A percentile compares a stretch with the other conserved stretches of the same genome.
phyloP scores from a whole-genome alignment of 148 eudicot species.

The Rhododendron ferrugineum region DNA sequence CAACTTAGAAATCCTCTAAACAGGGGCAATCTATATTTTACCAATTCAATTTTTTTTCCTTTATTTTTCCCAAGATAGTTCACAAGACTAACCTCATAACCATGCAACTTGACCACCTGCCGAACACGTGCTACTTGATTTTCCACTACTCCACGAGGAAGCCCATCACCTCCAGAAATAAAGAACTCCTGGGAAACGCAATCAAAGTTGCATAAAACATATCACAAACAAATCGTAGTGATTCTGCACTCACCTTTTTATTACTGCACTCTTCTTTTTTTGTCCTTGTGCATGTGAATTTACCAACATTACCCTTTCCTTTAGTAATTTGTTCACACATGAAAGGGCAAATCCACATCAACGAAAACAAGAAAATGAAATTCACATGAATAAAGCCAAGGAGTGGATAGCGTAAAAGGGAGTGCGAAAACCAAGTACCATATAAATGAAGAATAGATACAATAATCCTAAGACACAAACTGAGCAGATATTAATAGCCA shows the following conservation, averaged over 20 bases:
- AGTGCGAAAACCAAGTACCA: not conserved
- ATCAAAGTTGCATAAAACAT: not conserved
- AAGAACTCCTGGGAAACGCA: conserved; percentile 70
- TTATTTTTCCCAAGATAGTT: not conserved
- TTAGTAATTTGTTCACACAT: not conserved
- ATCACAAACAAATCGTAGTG: not conserved
- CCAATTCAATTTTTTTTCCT: not conserved
- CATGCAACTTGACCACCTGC: conserved; percentile 66
- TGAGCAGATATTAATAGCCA: not conserved
- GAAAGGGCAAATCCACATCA: not conserved
- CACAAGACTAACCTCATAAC: conserved; percentile 69
- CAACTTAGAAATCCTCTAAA: not conserved
- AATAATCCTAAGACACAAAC: not conserved
- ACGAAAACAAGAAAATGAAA: not conserved
- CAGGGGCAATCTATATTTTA: not conserved
- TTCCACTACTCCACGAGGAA: conserved; percentile 98
- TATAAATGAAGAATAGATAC: not conserved
- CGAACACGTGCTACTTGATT: conserved; percentile 77
- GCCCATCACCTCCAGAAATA: conserved; percentile 98
- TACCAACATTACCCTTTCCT: not conserved
- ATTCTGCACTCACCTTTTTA: not conserved
- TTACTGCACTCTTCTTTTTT: not conserved
- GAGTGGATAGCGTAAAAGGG: not conserved
- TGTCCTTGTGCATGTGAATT: not conserved
- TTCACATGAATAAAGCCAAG: not conserved